Conservation (phyloP, 2,329 filamentous ascomycete genomes). For the Canariomyces notabilis region DNA sequence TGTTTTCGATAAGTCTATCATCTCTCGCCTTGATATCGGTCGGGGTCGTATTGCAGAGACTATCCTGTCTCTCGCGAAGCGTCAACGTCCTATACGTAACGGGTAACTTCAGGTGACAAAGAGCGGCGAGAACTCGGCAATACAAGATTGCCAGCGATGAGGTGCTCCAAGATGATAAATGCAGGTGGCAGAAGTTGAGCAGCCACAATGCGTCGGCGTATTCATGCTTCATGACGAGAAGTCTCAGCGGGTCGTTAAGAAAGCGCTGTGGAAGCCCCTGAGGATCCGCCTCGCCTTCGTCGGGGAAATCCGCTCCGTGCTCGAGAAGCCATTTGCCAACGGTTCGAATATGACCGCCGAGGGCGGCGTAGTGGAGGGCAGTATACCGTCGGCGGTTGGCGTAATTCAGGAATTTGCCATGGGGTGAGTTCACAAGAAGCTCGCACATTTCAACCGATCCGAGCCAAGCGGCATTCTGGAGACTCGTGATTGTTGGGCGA, state of each 20-base stretch:
- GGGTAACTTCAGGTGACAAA: neutral
- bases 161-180: neutral
- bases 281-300: neutral
- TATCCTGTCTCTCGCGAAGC: neutral
- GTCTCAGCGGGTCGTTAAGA: neutral
- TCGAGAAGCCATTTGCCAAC: constrained; percentile 1
- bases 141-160: too few species aligned
- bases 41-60: neutral
- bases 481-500: neutral
- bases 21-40: neutral
- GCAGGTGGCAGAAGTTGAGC: neutral
- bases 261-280: neutral
- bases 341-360: neutral
- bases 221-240: neutral
- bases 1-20: neutral
- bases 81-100: neutral
- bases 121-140: neutral
- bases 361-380: neutral
- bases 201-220: constrained; percentile 6
- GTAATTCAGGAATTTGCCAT: neutral
- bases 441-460: neutral
- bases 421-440: neutral
- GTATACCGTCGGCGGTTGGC: neutral
- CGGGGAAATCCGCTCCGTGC: neutral
- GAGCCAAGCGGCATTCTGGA: constrained; percentile 2